Base-by-base conservation (phyloP, 371 early-diverging fungal genomes). In the Mortierella sp. region DNA sequence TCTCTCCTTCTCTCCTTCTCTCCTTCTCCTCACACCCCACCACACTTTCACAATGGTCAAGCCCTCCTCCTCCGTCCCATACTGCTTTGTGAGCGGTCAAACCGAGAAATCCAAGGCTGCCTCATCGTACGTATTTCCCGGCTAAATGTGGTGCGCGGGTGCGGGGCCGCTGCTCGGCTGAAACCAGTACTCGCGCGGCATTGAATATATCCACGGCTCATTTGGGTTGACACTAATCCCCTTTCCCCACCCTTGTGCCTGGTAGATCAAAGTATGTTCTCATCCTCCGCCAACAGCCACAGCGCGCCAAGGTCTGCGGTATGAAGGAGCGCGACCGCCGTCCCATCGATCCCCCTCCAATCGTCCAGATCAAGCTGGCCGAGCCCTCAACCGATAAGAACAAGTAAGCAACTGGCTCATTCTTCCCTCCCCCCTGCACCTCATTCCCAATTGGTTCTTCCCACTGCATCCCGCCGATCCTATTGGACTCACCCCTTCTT, bases 341-440 rank as follows among this genome's bases (percentile, higher is more conserved):
- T 50, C 96, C 98, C 17, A 90, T 97, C 28, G 96, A 97, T 76
- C 98, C 98, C 43, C 96, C 96, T 41, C 96, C 96, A 4, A 91
- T 97, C 63, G 90, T 96, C 51, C 93, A 94, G 73, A 82, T 93
- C 31, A 79, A 84, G 46, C 88, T 92, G 6, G 72, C 81, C 29
- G 92, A 92, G 58, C 78, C 87, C 8, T 73, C 73, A 27, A 61
- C 68, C 2, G 76, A 74, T 41, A 63, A 54, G 37, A 67, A 74
- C 57, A 74, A 64, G 70, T 70, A 70, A 22, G 63, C 34, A 34
- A 9, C 24, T 19, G 10, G 17, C 8, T 40, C 24, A 27, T 14
- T 27, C 31, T 9, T 43, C 44, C 16, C 19, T 19, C 44, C 16
- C 44, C 44, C 3, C 9, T 16, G 4, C 16, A 5, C 5, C 34